Conservation (phyloP, 257 asterid species). For the Solanum peruvianum region DNA sequence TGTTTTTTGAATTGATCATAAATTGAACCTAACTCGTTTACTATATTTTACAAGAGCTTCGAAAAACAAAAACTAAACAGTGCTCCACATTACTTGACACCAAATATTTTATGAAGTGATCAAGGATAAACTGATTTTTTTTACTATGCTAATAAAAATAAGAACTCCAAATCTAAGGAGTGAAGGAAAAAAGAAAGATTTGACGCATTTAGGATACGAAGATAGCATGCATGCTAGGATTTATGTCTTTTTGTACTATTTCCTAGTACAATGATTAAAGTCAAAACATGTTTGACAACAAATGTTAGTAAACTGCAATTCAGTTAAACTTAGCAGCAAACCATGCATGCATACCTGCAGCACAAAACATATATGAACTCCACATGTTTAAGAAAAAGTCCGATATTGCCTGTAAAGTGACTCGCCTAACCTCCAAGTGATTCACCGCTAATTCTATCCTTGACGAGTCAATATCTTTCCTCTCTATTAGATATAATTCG, state of each 20-base stretch:
- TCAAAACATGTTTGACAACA: no score
- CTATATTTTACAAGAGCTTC: background rate
- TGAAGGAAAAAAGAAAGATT: background rate
- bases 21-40: no score
- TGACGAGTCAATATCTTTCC: constrained; percentile 63
- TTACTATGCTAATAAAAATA: background rate
- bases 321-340: constrained; percentile 34
- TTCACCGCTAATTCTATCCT: constrained; percentile 87
- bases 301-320: no score
- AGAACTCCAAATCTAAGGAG: background rate
- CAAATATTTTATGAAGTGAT: constrained; percentile 1
- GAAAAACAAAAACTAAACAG: no score
- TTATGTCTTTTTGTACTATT: no score
- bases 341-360: constrained; percentile 97
- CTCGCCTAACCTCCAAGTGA: constrained; percentile 87
- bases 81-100: no score
- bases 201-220: constrained; percentile 15
- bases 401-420: background rate
- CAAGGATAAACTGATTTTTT: constrained; percentile 29
- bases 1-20: no score
- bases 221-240: background rate
- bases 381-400: background rate
- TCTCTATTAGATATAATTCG: background rate
- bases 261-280: no score
- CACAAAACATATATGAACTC: background rate